Percentiles rank a stretch among this genome's conserved stretches.
These are phyloP conservation scores for Agapanthus africanus DNA, from an alignment of 106 monocot genomes.

Conservation along the genomic window DNA sequence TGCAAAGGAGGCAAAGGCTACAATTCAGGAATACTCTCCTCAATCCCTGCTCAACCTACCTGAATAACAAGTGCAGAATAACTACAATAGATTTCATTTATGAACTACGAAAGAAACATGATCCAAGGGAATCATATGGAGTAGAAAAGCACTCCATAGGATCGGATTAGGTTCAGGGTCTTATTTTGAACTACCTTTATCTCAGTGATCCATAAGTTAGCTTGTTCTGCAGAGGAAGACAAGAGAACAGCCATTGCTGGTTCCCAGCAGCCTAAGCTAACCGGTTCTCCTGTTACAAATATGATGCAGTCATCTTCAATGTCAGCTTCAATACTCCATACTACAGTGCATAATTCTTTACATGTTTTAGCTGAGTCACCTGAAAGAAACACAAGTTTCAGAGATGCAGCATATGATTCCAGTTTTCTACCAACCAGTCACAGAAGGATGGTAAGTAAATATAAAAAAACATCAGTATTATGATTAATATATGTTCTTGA, in stretches of 20 bases:
- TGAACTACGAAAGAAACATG: not conserved
- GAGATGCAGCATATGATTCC: not conserved
- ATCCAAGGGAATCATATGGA: not conserved
- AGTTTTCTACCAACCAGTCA: not conserved
- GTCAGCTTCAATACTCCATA: constrained; percentile 86
- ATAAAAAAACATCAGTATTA: not conserved
- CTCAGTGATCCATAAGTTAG: constrained; percentile 66
- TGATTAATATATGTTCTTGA: not conserved
- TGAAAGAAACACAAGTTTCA: constrained; percentile 22
- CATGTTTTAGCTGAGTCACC: constrained; percentile 30
- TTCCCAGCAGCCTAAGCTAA: constrained; percentile 84
- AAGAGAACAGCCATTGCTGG: constrained; percentile 68
- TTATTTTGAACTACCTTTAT: constrained; percentile 38
- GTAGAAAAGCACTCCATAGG: not conserved
- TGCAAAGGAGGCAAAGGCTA: not conserved
- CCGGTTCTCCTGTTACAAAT: constrained; percentile 70
- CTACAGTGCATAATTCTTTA: constrained; percentile 43
- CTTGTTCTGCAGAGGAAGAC: constrained; percentile 37
- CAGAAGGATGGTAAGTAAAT: not conserved
- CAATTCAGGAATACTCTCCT: not conserved
- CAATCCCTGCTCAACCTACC: not conserved
- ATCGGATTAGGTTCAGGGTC: not conserved
- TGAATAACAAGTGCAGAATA: not conserved
- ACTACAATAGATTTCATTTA: not conserved
- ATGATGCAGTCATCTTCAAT: constrained; percentile 46